Evolutionary conservation across 164 flowering plant genomes (phyloP).

Genomic region (Stephania japonica): DNA sequence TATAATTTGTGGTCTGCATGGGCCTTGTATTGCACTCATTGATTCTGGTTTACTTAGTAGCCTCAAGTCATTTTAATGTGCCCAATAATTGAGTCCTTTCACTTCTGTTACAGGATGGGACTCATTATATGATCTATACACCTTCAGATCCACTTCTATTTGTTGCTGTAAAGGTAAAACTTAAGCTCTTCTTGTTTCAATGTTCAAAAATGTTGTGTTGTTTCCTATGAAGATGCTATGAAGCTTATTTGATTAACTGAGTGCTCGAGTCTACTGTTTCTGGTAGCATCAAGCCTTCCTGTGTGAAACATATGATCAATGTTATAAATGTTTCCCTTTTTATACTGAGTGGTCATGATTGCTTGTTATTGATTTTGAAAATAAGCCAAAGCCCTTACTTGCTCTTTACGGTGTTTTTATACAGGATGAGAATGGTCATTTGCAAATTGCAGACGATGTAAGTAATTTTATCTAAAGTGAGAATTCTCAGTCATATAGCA

Average conservation of each 20-base stretch:
- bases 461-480: constrained; percentile 18
- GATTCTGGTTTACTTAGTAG: too few relatives aligned
- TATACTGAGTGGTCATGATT: not conserved
- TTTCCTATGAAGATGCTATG: constrained; percentile 1
- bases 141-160: constrained; percentile 96
- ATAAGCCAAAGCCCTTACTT: not conserved
- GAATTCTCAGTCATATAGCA: too few relatives aligned
- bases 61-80: not conserved
- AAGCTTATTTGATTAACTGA: not conserved
- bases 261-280: not conserved
- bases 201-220: not conserved
- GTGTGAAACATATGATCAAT: not conserved
- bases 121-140: constrained; percentile 91
- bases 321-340: not conserved
- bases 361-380: not conserved
- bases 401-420: constrained; percentile 17
- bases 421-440: constrained; percentile 64
- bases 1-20: too few relatives aligned
- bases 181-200: not conserved
- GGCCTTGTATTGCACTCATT: not conserved
- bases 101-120: constrained; percentile 67
- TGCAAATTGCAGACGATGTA: constrained; percentile 93
- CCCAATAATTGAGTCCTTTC: constrained; percentile 9
- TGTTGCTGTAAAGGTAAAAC: constrained; percentile 79
- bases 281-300: not conserved